Evolutionary conservation across 352 stramenopile genomes (phyloP), one percentile per base, ranked within the genome.

Genomic region (Pythium rhizo-oryzae): DNA sequence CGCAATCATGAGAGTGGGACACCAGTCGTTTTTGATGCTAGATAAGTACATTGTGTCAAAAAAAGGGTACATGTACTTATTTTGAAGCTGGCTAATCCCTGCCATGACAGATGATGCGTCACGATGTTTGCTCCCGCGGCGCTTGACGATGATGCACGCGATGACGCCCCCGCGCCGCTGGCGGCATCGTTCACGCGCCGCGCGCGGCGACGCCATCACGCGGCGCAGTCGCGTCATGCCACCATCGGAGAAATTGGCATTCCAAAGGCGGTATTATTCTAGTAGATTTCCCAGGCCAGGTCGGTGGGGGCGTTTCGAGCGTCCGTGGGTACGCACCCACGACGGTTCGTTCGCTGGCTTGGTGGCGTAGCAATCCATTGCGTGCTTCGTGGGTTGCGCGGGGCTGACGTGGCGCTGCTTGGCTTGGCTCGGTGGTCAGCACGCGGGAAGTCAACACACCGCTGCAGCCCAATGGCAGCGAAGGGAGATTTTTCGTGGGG

Each of bases 1-100:
- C 57, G 21, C 57, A 54, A 63, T 63, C 43, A 62, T 4, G 16
- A 43, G 33, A 51, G 55, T 62, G 37, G 39, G 39, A 52, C 9
- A 9, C 13, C 23, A 19, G 21, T 8, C 35, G 15, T 23, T 37
- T 15, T 24, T 11, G 7, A 18, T 49, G 0, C 33, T 46, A 44
- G 24, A 28, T 30, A 1, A 63, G 4, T 63, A 15, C 24, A 55
- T 44, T 46, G 25, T 19, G 11, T 9, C 25, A 33, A 23, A 44
- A n/a, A 28, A 16, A 54, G 23, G 19, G 8, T 8, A 21, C 24
- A n/a, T 43, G 7, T 63, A 63, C 57, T 63, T 43, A 12, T 24
- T 35, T 63, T 43, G 28, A 19, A 9, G 1, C 0, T 6, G 4
- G 12, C 13, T 11, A 52, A 39, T 24, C 28, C 23, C 11, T 28